Evolutionary conservation across 1,284 basidiomycete species (phyloP).

Genomic region (Puccinia coronata): DNA sequence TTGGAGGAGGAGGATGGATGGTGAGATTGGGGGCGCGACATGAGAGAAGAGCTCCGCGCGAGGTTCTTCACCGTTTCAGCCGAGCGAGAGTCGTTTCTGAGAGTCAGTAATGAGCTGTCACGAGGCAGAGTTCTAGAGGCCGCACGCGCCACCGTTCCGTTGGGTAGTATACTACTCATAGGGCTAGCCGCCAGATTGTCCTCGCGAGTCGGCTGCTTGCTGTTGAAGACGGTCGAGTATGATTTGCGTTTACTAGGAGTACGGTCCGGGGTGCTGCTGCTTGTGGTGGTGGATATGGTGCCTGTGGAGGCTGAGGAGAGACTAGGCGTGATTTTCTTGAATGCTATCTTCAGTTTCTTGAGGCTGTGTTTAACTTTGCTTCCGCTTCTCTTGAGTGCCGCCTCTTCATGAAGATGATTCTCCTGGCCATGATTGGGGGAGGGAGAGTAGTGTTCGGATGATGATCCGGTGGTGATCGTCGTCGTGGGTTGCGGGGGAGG

Average conservation of each 20-base stretch:
- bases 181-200: neutral
- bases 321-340: constrained; percentile 43
- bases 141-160: constrained; percentile 36
- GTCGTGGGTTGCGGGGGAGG: neutral
- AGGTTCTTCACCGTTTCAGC: constrained; percentile 12
- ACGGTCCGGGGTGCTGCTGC: neutral
- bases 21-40: constrained; percentile 26
- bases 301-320: constrained; percentile 20
- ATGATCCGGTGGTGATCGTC: no score
- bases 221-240: constrained; percentile 23
- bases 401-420: no score
- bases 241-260: constrained; percentile 25
- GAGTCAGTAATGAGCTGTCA: constrained; percentile 27
- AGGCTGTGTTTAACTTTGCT: constrained; percentile 43
- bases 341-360: constrained; percentile 49
- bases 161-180: no score
- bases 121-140: constrained; percentile 36
- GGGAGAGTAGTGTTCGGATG: neutral
- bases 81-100: constrained; percentile 5
- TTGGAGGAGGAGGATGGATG: constrained; percentile 16
- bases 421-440: neutral
- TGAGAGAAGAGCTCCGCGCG: neutral
- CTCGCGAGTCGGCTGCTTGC: neutral
- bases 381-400: constrained; percentile 3
- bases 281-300: neutral